phyloP scores from a whole-genome alignment of 495 filamentous ascomycete species.

The Bathelium albidoporum region DNA sequence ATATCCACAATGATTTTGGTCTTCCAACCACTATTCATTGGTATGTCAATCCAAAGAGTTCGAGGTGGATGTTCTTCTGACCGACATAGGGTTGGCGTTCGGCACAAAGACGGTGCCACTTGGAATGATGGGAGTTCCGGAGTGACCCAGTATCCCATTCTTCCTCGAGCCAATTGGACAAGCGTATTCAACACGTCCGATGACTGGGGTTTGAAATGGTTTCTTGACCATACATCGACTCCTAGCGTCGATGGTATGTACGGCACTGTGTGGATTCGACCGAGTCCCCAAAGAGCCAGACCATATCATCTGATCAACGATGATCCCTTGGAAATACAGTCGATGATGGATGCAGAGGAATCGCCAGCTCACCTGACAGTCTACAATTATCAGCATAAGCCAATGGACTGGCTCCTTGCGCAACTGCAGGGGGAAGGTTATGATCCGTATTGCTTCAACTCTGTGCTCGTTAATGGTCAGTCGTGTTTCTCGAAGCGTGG shows the following conservation, averaged over 20 bases:
- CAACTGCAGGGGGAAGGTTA: conserved; percentile 2
- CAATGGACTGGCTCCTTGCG: conserved; percentile 2
- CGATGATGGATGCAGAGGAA: conserved; percentile 1
- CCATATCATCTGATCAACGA: not conserved
- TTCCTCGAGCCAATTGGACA: not conserved
- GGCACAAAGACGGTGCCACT: not conserved
- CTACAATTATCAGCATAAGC: conserved; percentile 3
- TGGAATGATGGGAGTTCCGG: not conserved
- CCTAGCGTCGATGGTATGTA: conserved; percentile 1
- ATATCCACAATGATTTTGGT: not conserved
- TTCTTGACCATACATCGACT: conserved; percentile 1
- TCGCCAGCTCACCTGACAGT: not conserved
- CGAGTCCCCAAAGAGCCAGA: not conserved
- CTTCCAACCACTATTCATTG: not conserved
- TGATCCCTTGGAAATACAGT: not conserved
- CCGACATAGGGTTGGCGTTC: not conserved
- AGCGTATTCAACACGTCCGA: not conserved
- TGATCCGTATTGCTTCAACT: not conserved
- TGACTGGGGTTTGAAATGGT: conserved; percentile 1
- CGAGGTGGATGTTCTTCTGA: not conserved
- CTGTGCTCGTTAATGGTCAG: not conserved
- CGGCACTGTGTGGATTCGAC: not conserved
- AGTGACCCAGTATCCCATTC: not conserved
- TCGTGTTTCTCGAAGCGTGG: not conserved
- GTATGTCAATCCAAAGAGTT: not conserved